phyloP scores from a whole-genome alignment of 768 basidiomycete species.

The Tricholoma flavovirens region DNA sequence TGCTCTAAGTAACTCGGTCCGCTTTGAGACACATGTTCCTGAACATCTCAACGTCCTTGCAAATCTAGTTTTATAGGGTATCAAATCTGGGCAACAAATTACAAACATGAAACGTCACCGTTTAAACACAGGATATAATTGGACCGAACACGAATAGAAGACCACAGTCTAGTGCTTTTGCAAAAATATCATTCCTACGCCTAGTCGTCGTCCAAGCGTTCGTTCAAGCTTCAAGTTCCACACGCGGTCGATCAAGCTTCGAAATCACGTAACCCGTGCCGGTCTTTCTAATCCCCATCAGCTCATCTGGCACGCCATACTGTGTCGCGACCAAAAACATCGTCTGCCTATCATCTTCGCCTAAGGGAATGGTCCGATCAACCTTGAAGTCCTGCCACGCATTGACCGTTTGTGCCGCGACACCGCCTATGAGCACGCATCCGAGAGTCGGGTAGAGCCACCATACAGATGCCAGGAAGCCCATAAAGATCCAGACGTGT shows the following conservation, averaged over 20 bases:
- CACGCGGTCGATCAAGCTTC: neutral
- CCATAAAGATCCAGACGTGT: conserved; percentile 33
- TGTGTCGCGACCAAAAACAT: conserved; percentile 23
- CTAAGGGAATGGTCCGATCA: conserved; percentile 30
- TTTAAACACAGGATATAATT: too few relatives aligned
- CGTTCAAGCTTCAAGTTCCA: neutral
- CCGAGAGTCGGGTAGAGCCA: conserved; percentile 25
- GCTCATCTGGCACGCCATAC: neutral
- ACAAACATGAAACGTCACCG: too few relatives aligned
- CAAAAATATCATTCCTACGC: neutral
- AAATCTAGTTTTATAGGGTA: too few relatives aligned
- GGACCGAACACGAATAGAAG: neutral
- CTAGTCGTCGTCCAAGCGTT: neutral
- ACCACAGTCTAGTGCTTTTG: neutral
- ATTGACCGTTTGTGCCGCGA: conserved; percentile 23
- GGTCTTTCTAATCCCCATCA: conserved; percentile 10
- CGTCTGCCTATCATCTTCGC: conserved; percentile 23
- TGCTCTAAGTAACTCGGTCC: too few relatives aligned
- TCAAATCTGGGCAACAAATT: too few relatives aligned
- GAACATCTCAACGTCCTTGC: too few relatives aligned
- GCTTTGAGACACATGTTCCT: too few relatives aligned
- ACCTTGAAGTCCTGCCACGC: conserved; percentile 31
- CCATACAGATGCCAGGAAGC: conserved; percentile 21
- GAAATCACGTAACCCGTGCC: conserved; percentile 8
- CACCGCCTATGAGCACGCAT: conserved; percentile 18